Percentiles rank a stretch among this genome's conserved stretches.
These are phyloP conservation scores for Tricholoma bakamatsutake DNA, from an alignment of 768 basidiomycete species.

Conservation along the genomic window DNA sequence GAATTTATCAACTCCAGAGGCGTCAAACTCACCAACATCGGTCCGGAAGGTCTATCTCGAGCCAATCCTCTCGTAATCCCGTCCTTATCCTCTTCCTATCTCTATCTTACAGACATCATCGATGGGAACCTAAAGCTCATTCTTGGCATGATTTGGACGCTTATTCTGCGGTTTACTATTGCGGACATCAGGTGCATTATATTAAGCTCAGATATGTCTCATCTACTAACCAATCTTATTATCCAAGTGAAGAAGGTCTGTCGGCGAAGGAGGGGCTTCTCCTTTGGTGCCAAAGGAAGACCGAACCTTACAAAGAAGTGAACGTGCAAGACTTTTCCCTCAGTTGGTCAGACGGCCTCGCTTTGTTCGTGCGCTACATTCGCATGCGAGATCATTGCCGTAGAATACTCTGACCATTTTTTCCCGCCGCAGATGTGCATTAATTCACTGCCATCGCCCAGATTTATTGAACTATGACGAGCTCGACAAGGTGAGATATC, in stretches of 20 bases:
- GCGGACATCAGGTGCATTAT: constrained; percentile 87
- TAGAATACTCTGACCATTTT: constrained; percentile 1
- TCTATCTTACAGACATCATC: constrained; percentile 72
- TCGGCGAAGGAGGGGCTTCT: constrained; percentile 96
- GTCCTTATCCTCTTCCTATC: constrained; percentile 4
- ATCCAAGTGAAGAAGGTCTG: constrained; percentile 88
- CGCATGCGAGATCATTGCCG: constrained; percentile 4
- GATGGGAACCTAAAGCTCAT: constrained; percentile 98
- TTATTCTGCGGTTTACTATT: constrained; percentile 95
- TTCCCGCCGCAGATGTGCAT: constrained; percentile 68
- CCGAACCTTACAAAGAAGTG: constrained; percentile 84
- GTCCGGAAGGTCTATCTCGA: constrained; percentile 70
- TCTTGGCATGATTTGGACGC: constrained; percentile 98
- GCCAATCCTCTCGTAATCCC: background rate
- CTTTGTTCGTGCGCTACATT: constrained; percentile 58
- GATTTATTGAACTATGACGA: constrained; percentile 88
- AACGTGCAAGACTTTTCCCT: constrained; percentile 89
- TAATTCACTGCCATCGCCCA: constrained; percentile 96
- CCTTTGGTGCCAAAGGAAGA: constrained; percentile 98
- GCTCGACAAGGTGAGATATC: constrained; percentile 64
- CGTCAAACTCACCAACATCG: constrained; percentile 96
- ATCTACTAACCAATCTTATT: constrained; percentile 9
- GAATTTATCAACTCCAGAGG: constrained; percentile 93
- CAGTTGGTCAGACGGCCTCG: constrained; percentile 94
- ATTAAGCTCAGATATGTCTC: background rate